Evolutionary conservation across 1,139 yeast genomes (phyloP).

Genomic region (Suhomyces atakaporum): DNA sequence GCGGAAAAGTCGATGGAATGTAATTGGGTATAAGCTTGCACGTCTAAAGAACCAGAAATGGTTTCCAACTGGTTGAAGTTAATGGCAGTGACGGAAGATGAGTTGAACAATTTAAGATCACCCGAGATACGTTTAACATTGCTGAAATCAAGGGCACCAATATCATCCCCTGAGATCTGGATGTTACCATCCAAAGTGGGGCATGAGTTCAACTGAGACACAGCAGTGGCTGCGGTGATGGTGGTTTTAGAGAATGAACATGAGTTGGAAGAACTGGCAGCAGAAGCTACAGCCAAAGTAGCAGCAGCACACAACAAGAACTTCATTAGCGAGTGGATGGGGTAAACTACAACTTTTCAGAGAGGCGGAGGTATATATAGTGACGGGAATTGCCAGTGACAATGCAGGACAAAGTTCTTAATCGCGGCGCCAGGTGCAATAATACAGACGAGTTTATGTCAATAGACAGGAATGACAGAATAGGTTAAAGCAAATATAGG

Average conservation of each 20-base stretch:
- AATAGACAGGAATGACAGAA: not conserved
- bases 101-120: slow-evolving; percentile 39
- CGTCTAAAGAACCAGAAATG: slow-evolving; percentile 39
- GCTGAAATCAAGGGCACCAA: slow-evolving; percentile 38
- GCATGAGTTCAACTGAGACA: slow-evolving; percentile 39
- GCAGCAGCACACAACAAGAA: slow-evolving; percentile 16
- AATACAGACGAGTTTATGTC: too few relatives aligned
- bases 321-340: slow-evolving; percentile 17
- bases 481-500: too few relatives aligned
- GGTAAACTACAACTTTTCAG: slow-evolving; percentile 1
- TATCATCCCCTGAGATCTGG: slow-evolving; percentile 40
- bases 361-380: slow-evolving; percentile 4
- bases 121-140: slow-evolving; percentile 38
- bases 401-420: slow-evolving; percentile 7
- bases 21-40: slow-evolving; percentile 46
- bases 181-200: slow-evolving; percentile 45
- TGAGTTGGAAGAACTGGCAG: slow-evolving; percentile 19
- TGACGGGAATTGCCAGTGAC: slow-evolving; percentile 1
- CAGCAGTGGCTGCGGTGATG: slow-evolving; percentile 41
- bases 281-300: slow-evolving; percentile 20
- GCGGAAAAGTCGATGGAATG: slow-evolving; percentile 39
- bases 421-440: not conserved
- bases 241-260: slow-evolving; percentile 45
- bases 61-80: slow-evolving; percentile 33
- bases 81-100: slow-evolving; percentile 42